Percentiles rank a stretch among this genome's conserved stretches.
phyloP scores from a whole-genome alignment of 768 basidiomycete species.

The Leccinum disarticulatum region DNA sequence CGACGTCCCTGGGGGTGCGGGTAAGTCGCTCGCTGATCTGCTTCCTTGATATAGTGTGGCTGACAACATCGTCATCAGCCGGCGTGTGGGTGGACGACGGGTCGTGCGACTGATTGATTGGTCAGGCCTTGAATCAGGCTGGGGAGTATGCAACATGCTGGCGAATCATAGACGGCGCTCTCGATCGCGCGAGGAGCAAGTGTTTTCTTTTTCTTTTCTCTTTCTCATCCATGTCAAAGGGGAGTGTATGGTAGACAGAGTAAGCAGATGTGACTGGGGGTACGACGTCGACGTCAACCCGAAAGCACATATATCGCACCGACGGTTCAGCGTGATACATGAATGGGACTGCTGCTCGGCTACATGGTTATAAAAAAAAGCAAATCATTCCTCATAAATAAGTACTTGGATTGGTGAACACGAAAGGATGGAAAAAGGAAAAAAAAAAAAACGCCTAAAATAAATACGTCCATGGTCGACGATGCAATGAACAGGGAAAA shows the following conservation, averaged over 20 bases:
- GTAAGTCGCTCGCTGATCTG: conserved; percentile 4
- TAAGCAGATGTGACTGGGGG: not conserved
- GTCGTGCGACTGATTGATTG: conserved; percentile 23
- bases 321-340: not conserved
- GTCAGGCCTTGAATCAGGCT: too few relatives aligned
- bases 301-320: not conserved
- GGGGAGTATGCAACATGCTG: too few relatives aligned
- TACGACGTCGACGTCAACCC: not conserved
- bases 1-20: conserved; percentile 34
- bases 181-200: not conserved
- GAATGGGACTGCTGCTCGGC: not conserved
- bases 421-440: not conserved
- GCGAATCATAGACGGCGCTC: not conserved
- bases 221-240: not conserved
- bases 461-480: conserved; percentile 23
- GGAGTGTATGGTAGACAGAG: not conserved
- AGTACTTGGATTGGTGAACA: not conserved
- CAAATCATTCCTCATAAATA: not conserved
- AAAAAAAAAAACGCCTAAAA: not conserved
- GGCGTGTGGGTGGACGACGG: conserved; percentile 39
- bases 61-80: conserved; percentile 5
- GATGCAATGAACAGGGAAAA: conserved; percentile 11
- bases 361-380: not conserved
- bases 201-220: not conserved
- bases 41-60: not conserved